Evolutionary conservation across 257 asterid genomes (phyloP).

Genomic region (Paraleonurus japonicus): DNA sequence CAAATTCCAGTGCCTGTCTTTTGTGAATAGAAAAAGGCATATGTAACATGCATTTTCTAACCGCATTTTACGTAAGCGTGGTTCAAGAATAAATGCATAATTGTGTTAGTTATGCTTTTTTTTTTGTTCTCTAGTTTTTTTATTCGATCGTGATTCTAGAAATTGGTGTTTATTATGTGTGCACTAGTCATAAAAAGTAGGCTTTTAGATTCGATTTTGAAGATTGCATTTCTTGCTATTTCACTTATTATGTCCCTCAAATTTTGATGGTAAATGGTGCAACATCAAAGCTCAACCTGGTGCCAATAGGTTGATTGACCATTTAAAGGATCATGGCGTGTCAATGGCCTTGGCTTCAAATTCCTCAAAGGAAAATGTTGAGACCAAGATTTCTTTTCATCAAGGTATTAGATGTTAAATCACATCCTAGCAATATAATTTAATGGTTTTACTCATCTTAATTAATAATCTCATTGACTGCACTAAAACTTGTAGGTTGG

Average conservation of each 20-base stretch:
- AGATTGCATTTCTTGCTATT: slow-evolving; percentile 2
- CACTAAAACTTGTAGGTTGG: slow-evolving; percentile 63
- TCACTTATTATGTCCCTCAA: slow-evolving; percentile 3
- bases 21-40: not conserved
- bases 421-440: not conserved
- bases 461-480: slow-evolving; percentile 6
- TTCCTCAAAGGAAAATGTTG: slow-evolving; percentile 61
- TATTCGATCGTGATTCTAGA: not conserved
- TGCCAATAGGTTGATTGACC: slow-evolving; percentile 74
- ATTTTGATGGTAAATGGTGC: slow-evolving; percentile 57
- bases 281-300: slow-evolving; percentile 85
- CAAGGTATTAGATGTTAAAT: slow-evolving; percentile 44
- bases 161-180: not conserved
- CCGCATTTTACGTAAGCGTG: not conserved
- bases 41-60: not conserved
- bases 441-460: slow-evolving; percentile 10
- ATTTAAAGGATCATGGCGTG: slow-evolving; percentile 70
- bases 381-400: slow-evolving; percentile 68
- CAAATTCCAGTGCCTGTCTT: not conserved
- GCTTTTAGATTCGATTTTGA: slow-evolving; percentile 1
- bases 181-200: not conserved
- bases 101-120: not conserved
- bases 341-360: slow-evolving; percentile 87
- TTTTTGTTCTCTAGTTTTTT: too few relatives aligned
- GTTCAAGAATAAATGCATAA: not conserved